Base-by-base conservation (phyloP, 768 basidiomycete species). In the Suillus variegatus region DNA sequence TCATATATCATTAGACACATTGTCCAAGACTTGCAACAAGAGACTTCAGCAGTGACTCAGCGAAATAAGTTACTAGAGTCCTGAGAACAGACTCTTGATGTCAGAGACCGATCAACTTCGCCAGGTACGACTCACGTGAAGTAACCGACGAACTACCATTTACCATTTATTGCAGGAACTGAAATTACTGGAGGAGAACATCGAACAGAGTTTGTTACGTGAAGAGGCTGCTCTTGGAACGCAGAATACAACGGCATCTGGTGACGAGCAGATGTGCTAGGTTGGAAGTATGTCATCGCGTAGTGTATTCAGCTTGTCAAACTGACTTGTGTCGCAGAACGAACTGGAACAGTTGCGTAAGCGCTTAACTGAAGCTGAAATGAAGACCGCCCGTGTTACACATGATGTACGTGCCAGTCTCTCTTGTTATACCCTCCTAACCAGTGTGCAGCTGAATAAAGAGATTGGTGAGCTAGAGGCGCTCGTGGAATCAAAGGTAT, bases 391-490 rank as follows among this genome's bases (percentile, higher is more conserved):
- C 40, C 84, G 91, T 52, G 81, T 82, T 18, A 82, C 84, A 13
- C 88, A 91, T 70, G 89, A 90, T 71, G 91, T 90, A 74, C 51
- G 86, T 79, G 13, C n/a, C 28, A 4, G 63, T 25, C 38, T 10
- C 57, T 58, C 64, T 20, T 52, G 1, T 18, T 58, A 44, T 43
- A 49, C 40, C 36, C 32, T 38, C 13, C 54, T 32, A 52, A 56
- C 65, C 60, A 51, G 52, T 67, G 20, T 43, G 28, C 69, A 96
- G 93, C 84, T 95, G 66, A 91, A 93, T 77, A 92, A 94, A 71
- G 95, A 98, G 79, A 91, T 99, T 60, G 87, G 89, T 62, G 95
- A 98, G 74, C 84, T 98, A 22, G 97, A 99, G 76, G 85, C 90
- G 46, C 82, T 99, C 49, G 89, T 98, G n/a, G 97, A 99, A 75